Base-by-base conservation (phyloP, 2,329 filamentous ascomycete genomes). In the Colletotrichum horii region DNA sequence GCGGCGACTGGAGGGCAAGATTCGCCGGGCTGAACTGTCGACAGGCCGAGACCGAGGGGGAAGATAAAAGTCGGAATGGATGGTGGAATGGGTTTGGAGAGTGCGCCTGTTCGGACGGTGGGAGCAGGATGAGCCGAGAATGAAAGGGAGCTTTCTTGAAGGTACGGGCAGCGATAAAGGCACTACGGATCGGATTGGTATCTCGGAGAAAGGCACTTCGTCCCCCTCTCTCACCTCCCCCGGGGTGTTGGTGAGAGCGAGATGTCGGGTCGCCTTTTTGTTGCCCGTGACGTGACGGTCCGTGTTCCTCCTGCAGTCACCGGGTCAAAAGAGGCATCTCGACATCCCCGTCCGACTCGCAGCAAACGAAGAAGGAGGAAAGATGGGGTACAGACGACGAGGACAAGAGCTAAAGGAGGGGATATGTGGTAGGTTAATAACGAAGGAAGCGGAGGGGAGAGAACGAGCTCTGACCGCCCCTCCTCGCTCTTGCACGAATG, bases 381-480 rank as follows among this genome's bases (percentile, higher is more conserved):
- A 30, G 52, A 14, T 14, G 26, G 24, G n/a, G 19, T n/a, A 24
- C 60, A 38, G 22, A 52, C 5, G 38, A 38, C 43, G 22, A 43
- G 68, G 38, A 24, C 8, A 30, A 5, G 38, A 28, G 14, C 24
- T 24, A 24, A 36, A n/a, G 56, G 22, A 70, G 67, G 67, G 67
- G 67, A 70, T 70, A 70, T 48, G 67, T 62, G 36, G 30, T 28
- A 48, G 55, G 67, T 70, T 70, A 70, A 22, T 32, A 48, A 67
- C 36, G 65, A 56, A 67, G 24, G 52, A 72, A 66, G 26, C 55
- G 69, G 30, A 61, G 61, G 22, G 24, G 24, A 43, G 32, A 43
- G 43, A n/a, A 48, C 43, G 43, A 69, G 62, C 69, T 65, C 73
- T 73, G 73, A 73, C 73, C 73, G 73, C 73, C 73, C 68, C 73